phyloP scores from a whole-genome alignment of 2,329 filamentous ascomycete genomes.

The Cercospora brassicicola region DNA sequence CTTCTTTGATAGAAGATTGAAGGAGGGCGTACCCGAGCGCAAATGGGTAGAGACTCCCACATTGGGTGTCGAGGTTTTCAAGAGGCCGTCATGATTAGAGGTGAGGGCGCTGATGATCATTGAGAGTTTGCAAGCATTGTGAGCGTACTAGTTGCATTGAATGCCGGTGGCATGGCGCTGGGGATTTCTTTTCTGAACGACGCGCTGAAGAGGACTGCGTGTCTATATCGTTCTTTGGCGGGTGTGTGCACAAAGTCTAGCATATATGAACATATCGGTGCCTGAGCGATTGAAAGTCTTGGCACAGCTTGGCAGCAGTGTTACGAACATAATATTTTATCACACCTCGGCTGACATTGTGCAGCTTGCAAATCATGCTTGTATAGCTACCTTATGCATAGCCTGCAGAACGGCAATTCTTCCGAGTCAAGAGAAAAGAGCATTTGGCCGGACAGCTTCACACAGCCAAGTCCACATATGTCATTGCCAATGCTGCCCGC shows the following conservation, averaged over 20 bases:
- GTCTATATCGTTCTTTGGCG: neutral
- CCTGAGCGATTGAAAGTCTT: neutral
- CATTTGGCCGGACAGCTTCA: neutral
- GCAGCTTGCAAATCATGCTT: neutral
- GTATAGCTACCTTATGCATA: neutral
- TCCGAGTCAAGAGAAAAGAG: neutral
- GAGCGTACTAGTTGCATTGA: constrained; percentile 9
- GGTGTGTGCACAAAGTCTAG: neutral
- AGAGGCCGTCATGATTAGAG: constrained; percentile 25
- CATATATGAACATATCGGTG: neutral
- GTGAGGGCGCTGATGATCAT: neutral
- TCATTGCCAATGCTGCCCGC: constrained; percentile 11
- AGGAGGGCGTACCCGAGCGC: constrained; percentile 68
- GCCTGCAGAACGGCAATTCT: neutral
- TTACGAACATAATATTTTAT: neutral
- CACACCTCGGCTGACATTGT: neutral
- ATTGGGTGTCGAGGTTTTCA: constrained; percentile 64
- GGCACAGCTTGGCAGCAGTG: neutral
- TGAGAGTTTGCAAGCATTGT: constrained; percentile 5
- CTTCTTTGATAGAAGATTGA: constrained; percentile 73
- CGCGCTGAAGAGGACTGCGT: neutral
- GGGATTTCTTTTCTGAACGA: neutral
- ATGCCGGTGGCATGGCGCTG: constrained; percentile 3
- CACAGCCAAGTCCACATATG: neutral
- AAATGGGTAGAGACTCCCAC: constrained; percentile 68